Conservation (phyloP, 306 rosid species). For the Quercus parvula region DNA sequence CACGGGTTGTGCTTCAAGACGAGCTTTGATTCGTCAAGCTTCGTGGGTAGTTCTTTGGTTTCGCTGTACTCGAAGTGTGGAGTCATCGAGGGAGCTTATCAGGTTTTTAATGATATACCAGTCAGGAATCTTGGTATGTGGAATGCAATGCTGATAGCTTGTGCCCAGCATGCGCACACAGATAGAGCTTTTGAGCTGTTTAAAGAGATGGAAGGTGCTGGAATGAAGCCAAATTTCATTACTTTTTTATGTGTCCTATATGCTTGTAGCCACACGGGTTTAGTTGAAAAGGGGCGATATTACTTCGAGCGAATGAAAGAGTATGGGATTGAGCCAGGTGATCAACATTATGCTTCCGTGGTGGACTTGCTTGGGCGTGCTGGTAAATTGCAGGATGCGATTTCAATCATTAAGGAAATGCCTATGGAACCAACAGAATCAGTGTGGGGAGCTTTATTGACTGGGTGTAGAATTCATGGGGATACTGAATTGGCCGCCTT, state of each 20-base stretch:
- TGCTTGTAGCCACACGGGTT: conserved; percentile 88
- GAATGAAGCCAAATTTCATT: conserved; percentile 82
- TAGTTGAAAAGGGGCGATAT: conserved; percentile 58
- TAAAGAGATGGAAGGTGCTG: conserved; percentile 45
- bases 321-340: conserved; percentile 67
- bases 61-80: conserved; percentile 77
- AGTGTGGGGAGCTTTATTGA: conserved; percentile 84
- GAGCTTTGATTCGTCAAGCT: conserved; percentile 60
- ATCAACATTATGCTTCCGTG: conserved; percentile 70
- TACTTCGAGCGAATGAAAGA: conserved; percentile 64
- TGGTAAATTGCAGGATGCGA: conserved; percentile 71
- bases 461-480: conserved; percentile 77
- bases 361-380: conserved; percentile 92
- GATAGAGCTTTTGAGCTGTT: conserved; percentile 53
- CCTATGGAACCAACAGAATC: conserved; percentile 76
- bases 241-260: conserved; percentile 72
- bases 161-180: conserved; percentile 81
- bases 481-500: conserved; percentile 66
- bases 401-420: conserved; percentile 54
- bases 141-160: conserved; percentile 82
- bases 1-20: conserved; percentile 77
- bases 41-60: conserved; percentile 78
- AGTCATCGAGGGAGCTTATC: conserved; percentile 64
- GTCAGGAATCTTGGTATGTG: conserved; percentile 78
- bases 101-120: conserved; percentile 54